Evolutionary conservation across 2,329 filamentous ascomycete genomes (phyloP), one percentile per base, ranked within the genome.

Genomic region (Decorospora gaudefroyi): DNA sequence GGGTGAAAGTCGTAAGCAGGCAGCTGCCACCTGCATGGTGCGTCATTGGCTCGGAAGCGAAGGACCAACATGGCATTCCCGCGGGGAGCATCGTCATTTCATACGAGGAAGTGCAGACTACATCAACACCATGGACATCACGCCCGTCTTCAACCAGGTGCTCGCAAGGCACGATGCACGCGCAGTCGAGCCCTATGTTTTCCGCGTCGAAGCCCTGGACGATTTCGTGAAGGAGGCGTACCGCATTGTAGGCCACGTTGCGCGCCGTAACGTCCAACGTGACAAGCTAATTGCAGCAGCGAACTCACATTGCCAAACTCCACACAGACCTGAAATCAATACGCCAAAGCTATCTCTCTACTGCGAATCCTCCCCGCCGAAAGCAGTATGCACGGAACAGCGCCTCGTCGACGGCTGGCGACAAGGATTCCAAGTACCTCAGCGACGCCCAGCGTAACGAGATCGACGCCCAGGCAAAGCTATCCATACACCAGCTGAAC

Each of bases 171-270:
- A 81, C 50, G 73, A 81, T 69, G 78, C 79, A 30, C 73, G 74
- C 18, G 72, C 76, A 6, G 76, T 79, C 9, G 54, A 78, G 72
- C 57, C 68, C 42, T 67, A 72, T 48, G 64, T 62, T 8, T 74
- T 71, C 50, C 66, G 67, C 46, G 60, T 71, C 37, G 65, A 66
- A 32, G 61, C 64, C 39, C 80, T 93, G 36, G 88, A 96, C 68
- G 87, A 87, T 61, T 99, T 97, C 67, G 76, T 97, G 22, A 90
- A 92, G 66, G 92, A 97, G 73, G 93, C 93, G 39, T 93, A 95
- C 73, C 83, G 87, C 67, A 96, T 97, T 70, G 91, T 95, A 75
- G 63, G 80, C 70, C 36, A 64, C 62, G 51, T 58, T 54, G 49
- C 54, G 43, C 22, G 30, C 32, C 39, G 38, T 36, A 25, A 17